Evolutionary conservation across 768 basidiomycete species (phyloP).

Genomic region (Psilocybe subaeruginosa): DNA sequence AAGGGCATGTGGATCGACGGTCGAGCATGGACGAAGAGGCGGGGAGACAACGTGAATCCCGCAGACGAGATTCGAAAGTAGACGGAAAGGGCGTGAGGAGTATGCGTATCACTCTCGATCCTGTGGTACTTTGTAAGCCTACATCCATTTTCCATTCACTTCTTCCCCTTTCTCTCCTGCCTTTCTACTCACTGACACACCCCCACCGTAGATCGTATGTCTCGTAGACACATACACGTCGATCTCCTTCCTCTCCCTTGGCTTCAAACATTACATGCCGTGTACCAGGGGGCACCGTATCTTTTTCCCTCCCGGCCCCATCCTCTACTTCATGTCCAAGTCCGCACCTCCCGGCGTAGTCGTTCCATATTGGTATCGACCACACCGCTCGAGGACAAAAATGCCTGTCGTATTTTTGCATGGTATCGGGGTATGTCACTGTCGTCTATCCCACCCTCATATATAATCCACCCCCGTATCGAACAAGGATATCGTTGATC

Average conservation of each 20-base stretch:
- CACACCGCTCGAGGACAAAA: slow-evolving; percentile 47
- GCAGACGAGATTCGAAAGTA: too few species aligned
- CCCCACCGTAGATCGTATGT: slow-evolving; percentile 47
- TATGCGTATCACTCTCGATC: slow-evolving; percentile 60
- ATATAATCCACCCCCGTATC: background rate
- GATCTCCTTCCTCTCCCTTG: slow-evolving; percentile 38
- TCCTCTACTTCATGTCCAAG: slow-evolving; percentile 46
- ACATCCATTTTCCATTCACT: background rate
- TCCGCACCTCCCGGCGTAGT: slow-evolving; percentile 35
- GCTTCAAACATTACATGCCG: slow-evolving; percentile 58
- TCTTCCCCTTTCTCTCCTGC: background rate
- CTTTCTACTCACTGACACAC: background rate
- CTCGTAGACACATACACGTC: slow-evolving; percentile 50
- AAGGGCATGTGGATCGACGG: slow-evolving; percentile 19
- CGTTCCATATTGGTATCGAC: slow-evolving; percentile 43
- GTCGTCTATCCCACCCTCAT: background rate
- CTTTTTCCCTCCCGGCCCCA: slow-evolving; percentile 45
- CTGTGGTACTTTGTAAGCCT: slow-evolving; percentile 62
- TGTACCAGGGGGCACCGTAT: slow-evolving; percentile 27
- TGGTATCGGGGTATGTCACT: slow-evolving; percentile 60
- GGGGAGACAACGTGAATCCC: slow-evolving; percentile 15
- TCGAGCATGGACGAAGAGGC: slow-evolving; percentile 1
- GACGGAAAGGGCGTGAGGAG: slow-evolving; percentile 26
- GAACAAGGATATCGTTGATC: background rate
- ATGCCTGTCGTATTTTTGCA: slow-evolving; percentile 67